Evolutionary conservation across 2,329 filamentous ascomycete genomes (phyloP).

Genomic region (Pseudovirgaria hyperparasitica): DNA sequence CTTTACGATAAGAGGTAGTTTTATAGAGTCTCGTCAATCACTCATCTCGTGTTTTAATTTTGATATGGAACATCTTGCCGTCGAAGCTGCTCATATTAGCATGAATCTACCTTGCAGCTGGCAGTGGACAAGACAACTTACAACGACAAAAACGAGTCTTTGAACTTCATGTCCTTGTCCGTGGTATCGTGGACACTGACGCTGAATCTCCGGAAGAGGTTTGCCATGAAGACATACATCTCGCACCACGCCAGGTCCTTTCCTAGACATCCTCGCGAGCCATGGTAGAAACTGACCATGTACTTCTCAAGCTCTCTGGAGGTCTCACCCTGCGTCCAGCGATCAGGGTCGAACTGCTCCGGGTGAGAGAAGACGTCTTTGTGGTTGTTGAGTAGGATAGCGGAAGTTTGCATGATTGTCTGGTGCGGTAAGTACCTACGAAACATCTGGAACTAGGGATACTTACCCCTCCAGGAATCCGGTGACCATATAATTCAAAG

Average conservation of each 20-base stretch:
- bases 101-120: not conserved
- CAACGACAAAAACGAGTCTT: constrained; percentile 4
- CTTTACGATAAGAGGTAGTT: no score
- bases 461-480: constrained; percentile 4
- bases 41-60: not conserved
- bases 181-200: constrained; percentile 4
- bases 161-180: constrained; percentile 6
- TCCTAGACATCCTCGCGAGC: constrained; percentile 6
- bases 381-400: constrained; percentile 6
- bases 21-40: no score
- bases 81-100: not conserved
- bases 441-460: no score
- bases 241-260: constrained; percentile 6
- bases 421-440: no score
- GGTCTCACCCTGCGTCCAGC: constrained; percentile 4
- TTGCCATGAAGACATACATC: constrained; percentile 5
- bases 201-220: constrained; percentile 4
- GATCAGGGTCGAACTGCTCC: constrained; percentile 4
- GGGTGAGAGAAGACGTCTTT: constrained; percentile 2
- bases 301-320: constrained; percentile 6
- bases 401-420: constrained; percentile 5
- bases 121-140: constrained; percentile 3
- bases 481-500: constrained; percentile 4
- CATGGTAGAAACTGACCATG: constrained; percentile 6
- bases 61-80: constrained; percentile 1